These are phyloP conservation scores for Auricularia auricula-judae DNA, from an alignment of 768 basidiomycete species.

Conservation along the genomic window DNA sequence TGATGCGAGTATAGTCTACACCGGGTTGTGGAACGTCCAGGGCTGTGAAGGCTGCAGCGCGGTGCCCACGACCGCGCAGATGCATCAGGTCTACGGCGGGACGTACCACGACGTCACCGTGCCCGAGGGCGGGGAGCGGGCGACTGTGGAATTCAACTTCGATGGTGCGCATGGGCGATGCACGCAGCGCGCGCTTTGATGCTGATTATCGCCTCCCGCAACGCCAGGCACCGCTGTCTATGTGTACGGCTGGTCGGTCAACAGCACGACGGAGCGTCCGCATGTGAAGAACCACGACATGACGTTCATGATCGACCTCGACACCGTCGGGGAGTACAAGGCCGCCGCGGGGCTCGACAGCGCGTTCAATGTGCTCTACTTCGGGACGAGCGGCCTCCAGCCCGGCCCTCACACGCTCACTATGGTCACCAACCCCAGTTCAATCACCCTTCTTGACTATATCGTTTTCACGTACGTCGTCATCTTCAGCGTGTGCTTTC, in stretches of 20 bases:
- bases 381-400: slow-evolving; percentile 18
- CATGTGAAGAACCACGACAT: slow-evolving; percentile 22
- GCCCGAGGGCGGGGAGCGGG: background rate
- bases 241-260: slow-evolving; percentile 28
- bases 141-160: slow-evolving; percentile 20
- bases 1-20: background rate
- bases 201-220: background rate
- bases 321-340: slow-evolving; percentile 19
- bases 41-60: background rate
- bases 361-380: slow-evolving; percentile 27
- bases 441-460: slow-evolving; percentile 27
- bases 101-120: background rate
- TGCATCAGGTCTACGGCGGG: background rate
- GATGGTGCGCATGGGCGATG: slow-evolving; percentile 18
- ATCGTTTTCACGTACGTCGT: slow-evolving; percentile 29
- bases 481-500: background rate
- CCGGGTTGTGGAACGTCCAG: background rate
- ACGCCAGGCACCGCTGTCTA: slow-evolving; percentile 32
- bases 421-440: slow-evolving; percentile 18
- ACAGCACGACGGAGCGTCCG: slow-evolving; percentile 12
- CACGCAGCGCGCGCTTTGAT: background rate
- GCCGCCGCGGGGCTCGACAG: slow-evolving; percentile 15
- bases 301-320: slow-evolving; percentile 27
- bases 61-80: background rate
- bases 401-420: slow-evolving; percentile 21